Percentiles rank a stretch among this genome's conserved stretches.
Evolutionary conservation across 2,329 filamentous ascomycete genomes (phyloP).

Genomic region (Pseudogymnoascus sp.): DNA sequence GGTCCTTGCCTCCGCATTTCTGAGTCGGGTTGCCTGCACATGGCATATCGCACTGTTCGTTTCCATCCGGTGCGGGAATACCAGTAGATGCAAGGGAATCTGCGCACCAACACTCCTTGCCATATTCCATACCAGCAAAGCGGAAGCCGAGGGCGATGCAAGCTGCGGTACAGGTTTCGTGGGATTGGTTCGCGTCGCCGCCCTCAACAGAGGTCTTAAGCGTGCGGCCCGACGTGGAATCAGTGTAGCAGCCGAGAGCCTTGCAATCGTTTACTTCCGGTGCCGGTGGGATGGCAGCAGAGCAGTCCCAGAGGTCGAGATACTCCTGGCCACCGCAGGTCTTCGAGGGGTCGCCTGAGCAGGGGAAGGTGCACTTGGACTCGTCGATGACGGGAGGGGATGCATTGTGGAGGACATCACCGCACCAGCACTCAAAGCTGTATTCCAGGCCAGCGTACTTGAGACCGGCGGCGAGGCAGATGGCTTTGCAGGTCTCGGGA

Average conservation of each 20-base stretch:
- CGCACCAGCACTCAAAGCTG: conserved; percentile 11
- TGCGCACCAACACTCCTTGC: not conserved
- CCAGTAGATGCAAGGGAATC: conserved; percentile 9
- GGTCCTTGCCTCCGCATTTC: conserved; percentile 15
- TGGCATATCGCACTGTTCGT: conserved; percentile 14
- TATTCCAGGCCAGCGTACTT: conserved; percentile 31
- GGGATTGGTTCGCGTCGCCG: not conserved
- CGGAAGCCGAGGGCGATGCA: conserved; percentile 1
- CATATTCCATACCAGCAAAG: not conserved
- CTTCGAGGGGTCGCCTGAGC: conserved; percentile 12
- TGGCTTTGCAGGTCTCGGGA: conserved; percentile 40
- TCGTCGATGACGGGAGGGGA: not conserved
- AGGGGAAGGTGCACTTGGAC: conserved; percentile 15
- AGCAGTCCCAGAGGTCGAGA: conserved; percentile 12
- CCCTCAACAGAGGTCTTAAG: not conserved
- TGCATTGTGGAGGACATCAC: not conserved
- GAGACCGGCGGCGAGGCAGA: conserved; percentile 36
- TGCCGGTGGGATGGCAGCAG: not conserved
- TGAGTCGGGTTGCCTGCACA: conserved; percentile 13
- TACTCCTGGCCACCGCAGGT: conserved; percentile 15
- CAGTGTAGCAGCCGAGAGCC: not conserved
- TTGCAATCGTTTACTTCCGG: not conserved
- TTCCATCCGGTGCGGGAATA: conserved; percentile 14
- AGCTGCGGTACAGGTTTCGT: not conserved
- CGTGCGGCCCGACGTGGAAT: not conserved